A percentile compares a stretch with the other conserved stretches of the same genome.
phyloP scores from a whole-genome alignment of 768 basidiomycete species.

The Dioszegia crocea region DNA sequence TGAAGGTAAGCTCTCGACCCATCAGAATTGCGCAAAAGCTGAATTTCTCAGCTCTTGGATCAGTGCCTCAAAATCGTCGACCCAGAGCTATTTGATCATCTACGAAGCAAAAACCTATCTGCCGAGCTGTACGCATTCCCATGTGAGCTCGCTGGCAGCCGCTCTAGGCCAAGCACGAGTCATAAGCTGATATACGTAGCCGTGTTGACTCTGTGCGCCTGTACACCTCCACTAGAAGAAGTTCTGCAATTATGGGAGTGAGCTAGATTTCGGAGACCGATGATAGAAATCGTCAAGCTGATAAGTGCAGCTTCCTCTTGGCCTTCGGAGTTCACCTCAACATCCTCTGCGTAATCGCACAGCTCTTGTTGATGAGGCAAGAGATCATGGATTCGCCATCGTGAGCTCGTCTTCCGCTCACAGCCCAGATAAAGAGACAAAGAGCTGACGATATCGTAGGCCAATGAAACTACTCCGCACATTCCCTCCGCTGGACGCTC shows the following conservation, averaged over 20 bases:
- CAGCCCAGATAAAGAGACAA: background rate
- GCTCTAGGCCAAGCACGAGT: background rate
- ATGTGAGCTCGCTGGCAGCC: conserved; percentile 58
- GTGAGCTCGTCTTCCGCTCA: conserved; percentile 55
- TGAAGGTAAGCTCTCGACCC: conserved; percentile 62
- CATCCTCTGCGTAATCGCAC: conserved; percentile 93
- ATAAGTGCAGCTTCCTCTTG: conserved; percentile 75
- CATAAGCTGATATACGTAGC: conserved; percentile 55
- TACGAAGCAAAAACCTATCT: conserved; percentile 83
- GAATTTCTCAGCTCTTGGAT: conserved; percentile 70
- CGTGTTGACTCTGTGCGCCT: conserved; percentile 89
- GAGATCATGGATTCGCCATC: conserved; percentile 83
- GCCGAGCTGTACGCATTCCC: conserved; percentile 98
- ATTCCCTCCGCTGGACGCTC: conserved; percentile 84
- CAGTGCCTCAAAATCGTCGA: conserved; percentile 88
- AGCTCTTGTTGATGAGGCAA: conserved; percentile 80
- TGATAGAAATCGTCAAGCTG: no score
- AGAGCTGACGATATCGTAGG: conserved; percentile 51
- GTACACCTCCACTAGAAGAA: conserved; percentile 92
- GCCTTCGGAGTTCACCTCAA: conserved; percentile 97
- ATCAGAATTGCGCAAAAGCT: no score
- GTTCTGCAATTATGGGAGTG: conserved; percentile 89
- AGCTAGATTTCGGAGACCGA: conserved; percentile 5
- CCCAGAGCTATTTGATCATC: conserved; percentile 70
- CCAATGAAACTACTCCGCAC: conserved; percentile 92